Conservation (phyloP, 2,329 filamentous ascomycete genomes). For the Trichoderma sp. region DNA sequence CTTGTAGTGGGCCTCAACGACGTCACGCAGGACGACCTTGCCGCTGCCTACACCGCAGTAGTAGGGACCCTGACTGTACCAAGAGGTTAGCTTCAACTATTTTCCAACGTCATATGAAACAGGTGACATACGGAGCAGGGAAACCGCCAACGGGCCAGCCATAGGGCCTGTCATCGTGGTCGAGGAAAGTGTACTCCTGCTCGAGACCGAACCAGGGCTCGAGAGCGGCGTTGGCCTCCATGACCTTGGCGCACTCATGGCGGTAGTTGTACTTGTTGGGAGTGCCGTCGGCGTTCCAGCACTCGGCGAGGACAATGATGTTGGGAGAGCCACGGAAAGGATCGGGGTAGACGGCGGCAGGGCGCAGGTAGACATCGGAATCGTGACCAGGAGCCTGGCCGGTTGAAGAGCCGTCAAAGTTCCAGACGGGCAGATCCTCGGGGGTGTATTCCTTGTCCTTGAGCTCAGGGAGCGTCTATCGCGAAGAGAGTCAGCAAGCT, state of each 20-base stretch:
- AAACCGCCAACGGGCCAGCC: slow-evolving; percentile 70
- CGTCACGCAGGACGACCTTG: slow-evolving; percentile 97
- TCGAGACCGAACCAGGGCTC: slow-evolving; percentile 97
- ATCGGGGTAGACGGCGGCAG: slow-evolving; percentile 83
- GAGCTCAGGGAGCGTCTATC: slow-evolving; percentile 47
- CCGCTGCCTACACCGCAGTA: slow-evolving; percentile 92
- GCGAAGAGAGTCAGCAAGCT: background rate
- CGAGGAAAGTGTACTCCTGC: slow-evolving; percentile 85
- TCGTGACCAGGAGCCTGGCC: slow-evolving; percentile 90
- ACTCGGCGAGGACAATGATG: slow-evolving; percentile 91
- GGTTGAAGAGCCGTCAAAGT: slow-evolving; percentile 77
- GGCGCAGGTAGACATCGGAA: slow-evolving; percentile 95
- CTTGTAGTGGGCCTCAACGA: slow-evolving; percentile 70
- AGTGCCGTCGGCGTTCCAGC: slow-evolving; percentile 88
- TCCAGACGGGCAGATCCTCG: slow-evolving; percentile 54
- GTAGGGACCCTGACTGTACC: slow-evolving; percentile 37
- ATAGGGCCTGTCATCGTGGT: slow-evolving; percentile 80
- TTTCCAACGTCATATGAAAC: background rate
- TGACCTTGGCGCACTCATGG: slow-evolving; percentile 83
- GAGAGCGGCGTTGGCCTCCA: slow-evolving; percentile 79
- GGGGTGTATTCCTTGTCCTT: slow-evolving; percentile 44
- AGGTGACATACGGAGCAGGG: slow-evolving; percentile 62
- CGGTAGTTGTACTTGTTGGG: slow-evolving; percentile 99
- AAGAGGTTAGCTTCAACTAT: slow-evolving; percentile 21
- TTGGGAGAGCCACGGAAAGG: slow-evolving; percentile 88